Conservation (phyloP, 192 early-diverging fungal species). For the Haplosporangium gracile region DNA sequence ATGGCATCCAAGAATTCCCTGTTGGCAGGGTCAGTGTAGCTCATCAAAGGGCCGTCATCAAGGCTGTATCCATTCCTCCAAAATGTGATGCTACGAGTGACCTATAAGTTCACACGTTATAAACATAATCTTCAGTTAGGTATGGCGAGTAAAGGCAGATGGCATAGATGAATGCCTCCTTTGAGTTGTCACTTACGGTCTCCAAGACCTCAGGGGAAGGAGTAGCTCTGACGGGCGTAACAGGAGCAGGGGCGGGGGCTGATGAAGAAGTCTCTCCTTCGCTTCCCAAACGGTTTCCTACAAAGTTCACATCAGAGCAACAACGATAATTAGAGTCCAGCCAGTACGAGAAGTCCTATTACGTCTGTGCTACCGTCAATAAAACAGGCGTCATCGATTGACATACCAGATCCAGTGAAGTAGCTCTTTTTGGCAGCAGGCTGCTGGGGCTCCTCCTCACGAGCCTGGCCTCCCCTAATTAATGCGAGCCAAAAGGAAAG, state of each 20-base stretch:
- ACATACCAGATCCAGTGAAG: constrained; percentile 53
- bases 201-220: constrained; percentile 36
- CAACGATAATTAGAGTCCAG: not conserved
- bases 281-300: constrained; percentile 66
- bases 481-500: not conserved
- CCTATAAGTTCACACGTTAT: constrained; percentile 47
- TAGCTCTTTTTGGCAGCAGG: constrained; percentile 30
- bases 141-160: not conserved
- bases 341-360: not conserved
- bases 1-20: constrained; percentile 88
- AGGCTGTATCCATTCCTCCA: constrained; percentile 97
- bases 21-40: constrained; percentile 90
- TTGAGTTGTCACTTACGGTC: constrained; percentile 19
- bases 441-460: constrained; percentile 36
- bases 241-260: constrained; percentile 3
- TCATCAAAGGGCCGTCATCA: constrained; percentile 90
- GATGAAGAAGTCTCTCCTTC: constrained; percentile 63
- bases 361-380: not conserved
- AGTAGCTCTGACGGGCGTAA: constrained; percentile 23
- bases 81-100: constrained; percentile 86
- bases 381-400: not conserved
- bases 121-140: not conserved
- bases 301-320: not conserved
- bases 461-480: constrained; percentile 40
- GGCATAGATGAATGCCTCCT: constrained; percentile 14